phyloP scores from a whole-genome alignment of 1,284 basidiomycete genomes.

The Ustilago xerochloae region DNA sequence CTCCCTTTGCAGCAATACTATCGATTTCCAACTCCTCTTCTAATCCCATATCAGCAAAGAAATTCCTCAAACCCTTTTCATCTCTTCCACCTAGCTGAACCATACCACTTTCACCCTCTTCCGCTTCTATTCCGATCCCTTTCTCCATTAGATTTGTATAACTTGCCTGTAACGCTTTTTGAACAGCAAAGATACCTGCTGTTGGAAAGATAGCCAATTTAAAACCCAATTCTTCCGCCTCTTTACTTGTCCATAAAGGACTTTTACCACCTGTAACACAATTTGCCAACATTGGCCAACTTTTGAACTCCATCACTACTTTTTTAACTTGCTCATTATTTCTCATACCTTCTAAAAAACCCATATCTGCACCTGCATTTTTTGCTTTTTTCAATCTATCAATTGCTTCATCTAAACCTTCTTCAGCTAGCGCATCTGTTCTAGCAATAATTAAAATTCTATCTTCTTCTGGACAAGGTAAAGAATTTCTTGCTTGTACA shows the following conservation, averaged over 20 bases:
- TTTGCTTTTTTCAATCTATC: conserved; percentile 77
- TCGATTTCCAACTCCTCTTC: conserved; percentile 45
- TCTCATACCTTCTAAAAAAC: conserved; percentile 79
- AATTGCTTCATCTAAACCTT: conserved; percentile 83
- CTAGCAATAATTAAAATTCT: conserved; percentile 82
- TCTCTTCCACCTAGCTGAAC: conserved; percentile 37
- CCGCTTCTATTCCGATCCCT: conserved; percentile 40
- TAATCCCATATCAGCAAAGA: conserved; percentile 48
- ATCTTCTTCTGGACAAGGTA: conserved; percentile 77
- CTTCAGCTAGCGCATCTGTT: conserved; percentile 82
- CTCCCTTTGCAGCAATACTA: conserved; percentile 17
- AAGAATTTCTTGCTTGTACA: conserved; percentile 55
- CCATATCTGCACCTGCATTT: conserved; percentile 81
- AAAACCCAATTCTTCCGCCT: conserved; percentile 29
- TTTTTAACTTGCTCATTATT: conserved; percentile 76
- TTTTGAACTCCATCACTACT: conserved; percentile 75
- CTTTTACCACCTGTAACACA: conserved; percentile 45
- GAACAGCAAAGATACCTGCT: conserved; percentile 46
- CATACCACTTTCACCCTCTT: background rate
- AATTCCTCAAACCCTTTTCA: conserved; percentile 37
- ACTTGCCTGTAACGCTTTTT: conserved; percentile 24
- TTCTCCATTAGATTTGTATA: conserved; percentile 67
- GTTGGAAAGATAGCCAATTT: conserved; percentile 50
- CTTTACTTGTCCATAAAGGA: conserved; percentile 33
- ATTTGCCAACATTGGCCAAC: conserved; percentile 41